Base-by-base conservation (phyloP, 352 stramenopile species). In the Pythium biforme region DNA sequence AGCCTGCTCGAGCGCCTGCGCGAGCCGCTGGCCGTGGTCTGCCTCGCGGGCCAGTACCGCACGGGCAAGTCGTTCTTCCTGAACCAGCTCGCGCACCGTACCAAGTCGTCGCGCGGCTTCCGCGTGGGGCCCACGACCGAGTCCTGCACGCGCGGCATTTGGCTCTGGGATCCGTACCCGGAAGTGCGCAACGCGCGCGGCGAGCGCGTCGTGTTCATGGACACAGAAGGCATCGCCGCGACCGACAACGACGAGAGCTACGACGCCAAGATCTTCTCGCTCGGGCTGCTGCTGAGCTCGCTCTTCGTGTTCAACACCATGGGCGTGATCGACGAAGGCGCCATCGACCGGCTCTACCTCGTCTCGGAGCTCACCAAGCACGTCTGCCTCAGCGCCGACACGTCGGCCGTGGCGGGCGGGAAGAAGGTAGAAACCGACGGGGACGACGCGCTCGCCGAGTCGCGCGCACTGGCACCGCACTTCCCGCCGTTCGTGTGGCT, bases 11-110 rank as follows among this genome's bases (percentile, higher is more conserved):
- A 92, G 60, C 73, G 65, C 17, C 59, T 94, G 4, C 63, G 74
- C 11, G 83, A 94, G 58, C 81, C 86, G 14, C 67, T 94, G 7
- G 83, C 81, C n/a, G 81, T 93, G 46, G 72, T 94, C 25, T 94
- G 80, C 53, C 69, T 94, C 15, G 86, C 83, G 5, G 86, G 86
- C 4, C 83, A 93, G 62, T 94, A 94, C 70, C 74, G 85, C 64
- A 95, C 86, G 39, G 86, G 86, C 59, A 95, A 94, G 70, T 92
- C 83, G 51, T 95, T 95, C 60, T 94, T 95, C 57, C 76, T 95
- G 46, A 95, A 94, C 55, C 84, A 94, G 68, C 73, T 94, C 34
- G 77, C 79, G 40, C 59, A 52, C 11, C 48, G 48, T 1, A 26
- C 4, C 61, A n/a, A 15, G 50, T n/a, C 40, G 23, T 6, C 34